phyloP scores from a whole-genome alignment of 345 rosid species.

The Noccaea bulbosa region DNA sequence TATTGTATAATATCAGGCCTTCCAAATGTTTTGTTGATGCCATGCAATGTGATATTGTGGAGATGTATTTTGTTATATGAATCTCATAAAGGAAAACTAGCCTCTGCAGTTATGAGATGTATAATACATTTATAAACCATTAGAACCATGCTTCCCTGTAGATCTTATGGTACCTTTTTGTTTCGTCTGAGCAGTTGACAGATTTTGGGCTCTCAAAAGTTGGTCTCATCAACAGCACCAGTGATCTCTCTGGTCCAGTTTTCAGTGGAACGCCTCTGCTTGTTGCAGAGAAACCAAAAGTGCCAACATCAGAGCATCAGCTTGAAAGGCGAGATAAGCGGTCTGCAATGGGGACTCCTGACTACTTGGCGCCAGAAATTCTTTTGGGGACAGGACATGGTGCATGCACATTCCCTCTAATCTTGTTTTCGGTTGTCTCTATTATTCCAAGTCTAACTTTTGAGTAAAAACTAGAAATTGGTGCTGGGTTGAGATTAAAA shows the following conservation, averaged over 20 bases:
- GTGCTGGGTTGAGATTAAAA: slow-evolving; percentile 16
- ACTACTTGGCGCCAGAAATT: slow-evolving; percentile 95
- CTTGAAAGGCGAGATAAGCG: slow-evolving; percentile 71
- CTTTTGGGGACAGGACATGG: slow-evolving; percentile 97
- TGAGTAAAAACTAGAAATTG: slow-evolving; percentile 6
- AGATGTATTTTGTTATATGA: slow-evolving; percentile 17
- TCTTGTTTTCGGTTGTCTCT: neutral
- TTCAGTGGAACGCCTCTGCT: slow-evolving; percentile 71
- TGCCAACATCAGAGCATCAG: slow-evolving; percentile 58
- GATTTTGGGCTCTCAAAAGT: slow-evolving; percentile 48
- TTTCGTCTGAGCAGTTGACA: slow-evolving; percentile 40
- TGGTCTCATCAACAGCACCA: slow-evolving; percentile 93
- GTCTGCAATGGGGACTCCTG: slow-evolving; percentile 96
- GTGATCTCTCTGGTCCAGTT: slow-evolving; percentile 87
- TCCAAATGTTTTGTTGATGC: slow-evolving; percentile 53
- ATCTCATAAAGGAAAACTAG: slow-evolving; percentile 4
- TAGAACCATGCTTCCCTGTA: slow-evolving; percentile 10
- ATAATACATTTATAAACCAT: neutral
- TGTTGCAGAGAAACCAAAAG: slow-evolving; percentile 66
- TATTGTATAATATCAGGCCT: slow-evolving; percentile 25
- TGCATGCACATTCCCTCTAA: slow-evolving; percentile 49
- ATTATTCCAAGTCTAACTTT: slow-evolving; percentile 22
- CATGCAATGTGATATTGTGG: slow-evolving; percentile 21
- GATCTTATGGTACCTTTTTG: slow-evolving; percentile 17
- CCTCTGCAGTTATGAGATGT: neutral